Base-by-base conservation (phyloP, 805 yeast genomes). In the Kluyveromyces nonfermentans region DNA sequence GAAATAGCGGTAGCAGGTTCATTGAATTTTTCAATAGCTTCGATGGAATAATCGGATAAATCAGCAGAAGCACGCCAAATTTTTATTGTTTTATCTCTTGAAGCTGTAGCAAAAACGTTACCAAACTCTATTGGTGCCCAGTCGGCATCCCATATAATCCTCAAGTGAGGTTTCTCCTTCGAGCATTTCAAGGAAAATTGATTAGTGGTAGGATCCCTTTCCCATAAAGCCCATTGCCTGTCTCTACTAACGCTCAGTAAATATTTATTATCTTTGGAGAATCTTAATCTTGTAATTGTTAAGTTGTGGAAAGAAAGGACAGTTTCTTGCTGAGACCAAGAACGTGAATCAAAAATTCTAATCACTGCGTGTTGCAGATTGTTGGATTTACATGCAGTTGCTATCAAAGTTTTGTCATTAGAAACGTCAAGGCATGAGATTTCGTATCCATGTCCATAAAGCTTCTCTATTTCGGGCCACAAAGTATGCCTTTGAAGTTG, bases 371-470 rank as follows among this genome's bases (percentile, higher is more conserved):
- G 97, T 47, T 78, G 78, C 15, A 77, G 75, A 7, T 79, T 76
- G 61, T 90, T 90, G 3, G 97, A 88, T 48, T 82, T 75, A 68
- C 97, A 90, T n/a, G 97, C 85, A 7, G 95, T 79, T 2, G 96
- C 96, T 36, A 93, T 72, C 20, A 82, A 60, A 32, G 65, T 59
- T 12, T 77, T 74, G 53, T 75, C 79, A 4, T 81, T 78, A 7
- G 87, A 77, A 1, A 80, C 74, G 42, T 85, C 95, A 33, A 88
- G 72, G 37, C 90, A 74, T 0, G 87, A 78, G 33, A 89, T 78
- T 60, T 94, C 99, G 63, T 87, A 94, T 7, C 99, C 99, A 62
- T 93, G 99, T 0, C 99, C 99, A 57, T 93, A 93, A 36, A 93
- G 64, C 60, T 93, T 93, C 55, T 93, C 98, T 44, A 82, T 68